Evolutionary conservation across 2,329 filamentous ascomycete species (phyloP).

Genomic region (Pseudocercospora ulei): DNA sequence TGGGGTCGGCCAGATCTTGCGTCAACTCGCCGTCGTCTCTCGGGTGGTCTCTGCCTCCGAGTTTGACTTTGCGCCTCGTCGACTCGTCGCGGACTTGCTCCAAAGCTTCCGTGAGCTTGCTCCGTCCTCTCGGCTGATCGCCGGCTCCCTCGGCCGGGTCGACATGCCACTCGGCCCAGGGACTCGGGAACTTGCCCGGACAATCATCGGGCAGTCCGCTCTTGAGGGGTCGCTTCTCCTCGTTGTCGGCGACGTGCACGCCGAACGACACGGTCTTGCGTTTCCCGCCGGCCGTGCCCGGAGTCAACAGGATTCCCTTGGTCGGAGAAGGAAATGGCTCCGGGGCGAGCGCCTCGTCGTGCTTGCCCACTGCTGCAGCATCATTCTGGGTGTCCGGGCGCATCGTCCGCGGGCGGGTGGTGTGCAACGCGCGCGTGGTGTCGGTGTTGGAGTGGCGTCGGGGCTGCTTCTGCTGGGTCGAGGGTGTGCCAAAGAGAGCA

Average conservation of each 20-base stretch:
- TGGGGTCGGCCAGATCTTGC: conserved; percentile 61
- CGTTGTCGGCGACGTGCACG: conserved; percentile 49
- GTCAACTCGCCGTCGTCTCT: conserved; percentile 55
- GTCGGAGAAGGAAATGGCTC: conserved; percentile 45
- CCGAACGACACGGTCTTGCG: conserved; percentile 55
- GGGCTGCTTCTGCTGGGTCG: conserved; percentile 34
- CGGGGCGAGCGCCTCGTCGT: conserved; percentile 18
- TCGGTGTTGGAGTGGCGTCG: conserved; percentile 31
- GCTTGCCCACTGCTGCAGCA: conserved; percentile 18
- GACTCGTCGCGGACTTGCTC: conserved; percentile 40
- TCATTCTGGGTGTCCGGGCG: conserved; percentile 30
- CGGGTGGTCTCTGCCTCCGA: conserved; percentile 40
- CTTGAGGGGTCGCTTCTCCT: conserved; percentile 42
- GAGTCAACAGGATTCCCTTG: conserved; percentile 54
- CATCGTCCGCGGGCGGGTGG: conserved; percentile 25
- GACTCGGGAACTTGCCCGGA: conserved; percentile 44
- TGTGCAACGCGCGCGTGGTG: conserved; percentile 20
- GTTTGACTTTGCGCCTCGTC: conserved; percentile 24
- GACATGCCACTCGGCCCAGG: conserved; percentile 37
- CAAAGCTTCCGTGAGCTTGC: conserved; percentile 40
- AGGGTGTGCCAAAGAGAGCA: conserved; percentile 55
- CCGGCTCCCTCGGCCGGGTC: conserved; percentile 25
- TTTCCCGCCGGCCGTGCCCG: conserved; percentile 48
- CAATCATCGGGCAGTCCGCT: conserved; percentile 42
- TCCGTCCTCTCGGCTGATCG: conserved; percentile 31